phyloP scores from a whole-genome alignment of 208 protist species.

The Acanthamoeba lenticulata region DNA sequence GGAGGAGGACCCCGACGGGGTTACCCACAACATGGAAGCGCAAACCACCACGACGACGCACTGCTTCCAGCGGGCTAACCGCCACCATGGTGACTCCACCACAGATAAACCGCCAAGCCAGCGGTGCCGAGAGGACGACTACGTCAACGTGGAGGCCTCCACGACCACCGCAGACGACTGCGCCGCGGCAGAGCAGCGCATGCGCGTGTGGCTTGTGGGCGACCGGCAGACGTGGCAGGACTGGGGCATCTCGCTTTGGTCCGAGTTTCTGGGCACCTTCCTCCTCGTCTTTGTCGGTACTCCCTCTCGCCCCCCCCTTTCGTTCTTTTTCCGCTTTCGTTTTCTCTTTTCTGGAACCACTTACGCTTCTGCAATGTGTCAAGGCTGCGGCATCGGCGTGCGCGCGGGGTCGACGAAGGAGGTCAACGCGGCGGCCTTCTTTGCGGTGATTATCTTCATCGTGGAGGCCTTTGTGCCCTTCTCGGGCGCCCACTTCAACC shows the following conservation, averaged over 20 bases:
- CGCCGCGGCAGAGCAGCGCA: neutral
- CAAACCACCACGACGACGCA: too few relatives aligned
- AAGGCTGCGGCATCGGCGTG: neutral
- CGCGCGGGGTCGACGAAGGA: neutral
- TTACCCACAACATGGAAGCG: too few relatives aligned
- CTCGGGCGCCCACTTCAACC: conserved; percentile 4
- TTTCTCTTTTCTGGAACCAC: neutral
- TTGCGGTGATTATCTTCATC: conserved; percentile 12
- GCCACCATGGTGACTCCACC: too few relatives aligned
- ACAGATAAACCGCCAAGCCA: too few relatives aligned
- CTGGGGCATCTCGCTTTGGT: conserved; percentile 31
- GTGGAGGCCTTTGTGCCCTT: conserved; percentile 4
- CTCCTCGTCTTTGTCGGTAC: conserved; percentile 4
- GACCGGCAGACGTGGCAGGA: neutral
- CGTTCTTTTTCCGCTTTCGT: neutral
- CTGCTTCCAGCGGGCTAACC: too few relatives aligned
- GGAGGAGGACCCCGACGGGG: too few relatives aligned
- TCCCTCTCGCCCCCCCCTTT: neutral
- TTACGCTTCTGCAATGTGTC: neutral
- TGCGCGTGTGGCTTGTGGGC: neutral
- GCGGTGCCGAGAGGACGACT: too few relatives aligned
- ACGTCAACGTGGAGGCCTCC: neutral
- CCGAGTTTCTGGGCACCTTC: conserved; percentile 9
- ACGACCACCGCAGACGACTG: too few relatives aligned
- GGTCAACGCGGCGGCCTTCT: neutral